Evolutionary conservation across 129 eudicot genomes (phyloP).

Genomic region (Chrysanthemum seticuspe): DNA sequence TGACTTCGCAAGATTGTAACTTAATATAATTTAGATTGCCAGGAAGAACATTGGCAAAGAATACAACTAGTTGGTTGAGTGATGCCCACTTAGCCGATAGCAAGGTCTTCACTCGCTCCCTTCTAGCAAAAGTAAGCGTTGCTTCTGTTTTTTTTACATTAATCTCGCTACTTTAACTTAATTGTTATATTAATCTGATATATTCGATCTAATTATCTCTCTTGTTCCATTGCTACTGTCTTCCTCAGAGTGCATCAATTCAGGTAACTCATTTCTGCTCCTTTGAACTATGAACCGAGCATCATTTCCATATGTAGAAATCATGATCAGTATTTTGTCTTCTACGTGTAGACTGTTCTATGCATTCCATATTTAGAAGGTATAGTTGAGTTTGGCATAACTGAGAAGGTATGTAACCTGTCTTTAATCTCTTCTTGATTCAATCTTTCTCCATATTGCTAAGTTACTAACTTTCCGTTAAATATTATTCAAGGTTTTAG

Average conservation of each 20-base stretch:
- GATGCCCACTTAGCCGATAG: slow-evolving; percentile 73
- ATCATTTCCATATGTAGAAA: slow-evolving; percentile 12
- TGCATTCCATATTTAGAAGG: slow-evolving; percentile 87
- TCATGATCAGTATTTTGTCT: slow-evolving; percentile 12
- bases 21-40: slow-evolving; percentile 54
- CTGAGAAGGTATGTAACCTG: slow-evolving; percentile 49
- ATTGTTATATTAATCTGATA: not conserved
- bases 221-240: slow-evolving; percentile 16
- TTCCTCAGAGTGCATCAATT: slow-evolving; percentile 74
- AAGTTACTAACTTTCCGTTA: not conserved
- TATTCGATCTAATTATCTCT: not conserved
- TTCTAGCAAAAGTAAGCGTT: slow-evolving; percentile 76
- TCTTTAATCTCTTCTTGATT: not conserved
- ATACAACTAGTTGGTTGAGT: slow-evolving; percentile 58
- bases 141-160: not conserved
- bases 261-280: slow-evolving; percentile 45
- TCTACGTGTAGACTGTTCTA: slow-evolving; percentile 63
- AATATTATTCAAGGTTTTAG: slow-evolving; percentile 51
- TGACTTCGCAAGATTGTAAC: slow-evolving; percentile 3
- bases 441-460: slow-evolving; percentile 1
- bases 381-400: slow-evolving; percentile 71
- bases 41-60: slow-evolving; percentile 58
- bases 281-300: not conserved
- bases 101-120: slow-evolving; percentile 63
- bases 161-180: not conserved